A percentile compares a stretch with the other conserved stretches of the same genome.
phyloP scores from a whole-genome alignment of 352 stramenopile species.

The Phytopythium oedochilum region DNA sequence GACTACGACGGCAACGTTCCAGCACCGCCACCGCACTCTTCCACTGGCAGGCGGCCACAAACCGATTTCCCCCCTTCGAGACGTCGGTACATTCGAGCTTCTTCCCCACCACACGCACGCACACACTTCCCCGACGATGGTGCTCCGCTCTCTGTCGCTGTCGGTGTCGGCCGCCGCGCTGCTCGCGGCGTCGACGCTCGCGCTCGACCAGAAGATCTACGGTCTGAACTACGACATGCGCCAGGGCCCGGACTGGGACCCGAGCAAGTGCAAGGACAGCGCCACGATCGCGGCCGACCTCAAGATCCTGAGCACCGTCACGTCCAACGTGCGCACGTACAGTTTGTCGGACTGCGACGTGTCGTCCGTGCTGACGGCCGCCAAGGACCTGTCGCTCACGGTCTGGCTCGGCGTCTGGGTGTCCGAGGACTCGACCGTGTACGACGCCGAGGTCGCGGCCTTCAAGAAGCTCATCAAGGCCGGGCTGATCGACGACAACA shows the following conservation, averaged over 20 bases:
- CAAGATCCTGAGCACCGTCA: conserved; percentile 56
- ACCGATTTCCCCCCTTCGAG: not conserved
- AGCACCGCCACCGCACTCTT: too few relatives aligned
- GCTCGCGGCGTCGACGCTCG: conserved; percentile 27
- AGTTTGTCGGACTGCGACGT: conserved; percentile 76
- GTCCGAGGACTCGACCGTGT: conserved; percentile 52
- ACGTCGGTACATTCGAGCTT: not conserved
- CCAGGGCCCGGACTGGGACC: conserved; percentile 72
- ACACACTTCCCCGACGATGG: too few relatives aligned
- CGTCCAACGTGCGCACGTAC: conserved; percentile 79
- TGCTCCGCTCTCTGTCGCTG: conserved; percentile 23
- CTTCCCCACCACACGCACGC: too few relatives aligned
- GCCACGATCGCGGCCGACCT: conserved; percentile 64
- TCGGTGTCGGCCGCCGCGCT: conserved; percentile 20
- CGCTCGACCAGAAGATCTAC: conserved; percentile 72
- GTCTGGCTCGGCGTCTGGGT: conserved; percentile 86
- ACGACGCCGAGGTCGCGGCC: conserved; percentile 56
- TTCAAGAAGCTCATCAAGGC: conserved; percentile 58
- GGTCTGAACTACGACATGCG: conserved; percentile 84
- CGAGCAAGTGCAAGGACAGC: conserved; percentile 70
- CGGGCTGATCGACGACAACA: conserved; percentile 67
- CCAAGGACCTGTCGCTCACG: conserved; percentile 64
- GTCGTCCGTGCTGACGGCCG: conserved; percentile 50
- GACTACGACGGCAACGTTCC: not conserved
- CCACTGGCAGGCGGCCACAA: too few relatives aligned